Conservation (phyloP, 1,139 yeast species). For the Citeromyces hawaiiensis region DNA sequence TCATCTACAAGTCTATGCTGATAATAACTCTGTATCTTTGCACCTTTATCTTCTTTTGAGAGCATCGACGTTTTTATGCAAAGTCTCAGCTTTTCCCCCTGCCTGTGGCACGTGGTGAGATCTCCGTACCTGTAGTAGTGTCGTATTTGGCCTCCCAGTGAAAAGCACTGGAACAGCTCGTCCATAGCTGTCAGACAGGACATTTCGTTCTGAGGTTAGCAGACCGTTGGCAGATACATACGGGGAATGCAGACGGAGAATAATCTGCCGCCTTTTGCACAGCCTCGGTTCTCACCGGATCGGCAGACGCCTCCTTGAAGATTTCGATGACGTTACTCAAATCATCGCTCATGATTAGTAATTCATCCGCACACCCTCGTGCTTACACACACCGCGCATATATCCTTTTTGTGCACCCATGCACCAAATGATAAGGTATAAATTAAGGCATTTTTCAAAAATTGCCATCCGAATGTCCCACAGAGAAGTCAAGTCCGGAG, state of each 20-base stretch:
- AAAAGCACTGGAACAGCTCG: constrained; percentile 73
- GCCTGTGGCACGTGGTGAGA: constrained; percentile 54
- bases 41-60: constrained; percentile 32
- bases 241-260: not conserved
- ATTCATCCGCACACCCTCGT: no score
- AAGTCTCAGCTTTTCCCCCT: constrained; percentile 68
- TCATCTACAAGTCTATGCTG: constrained; percentile 49
- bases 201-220: constrained; percentile 25
- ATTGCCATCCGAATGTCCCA: not conserved
- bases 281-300: not conserved
- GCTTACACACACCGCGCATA: not conserved
- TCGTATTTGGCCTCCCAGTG: constrained; percentile 79
- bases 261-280: not conserved
- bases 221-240: not conserved
- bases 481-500: not conserved
- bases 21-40: constrained; percentile 57
- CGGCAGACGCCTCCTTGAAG: not conserved
- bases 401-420: no score
- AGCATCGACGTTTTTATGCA: constrained; percentile 49
- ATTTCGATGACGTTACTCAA: not conserved
- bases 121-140: constrained; percentile 76
- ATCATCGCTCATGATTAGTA: not conserved
- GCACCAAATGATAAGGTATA: not conserved
- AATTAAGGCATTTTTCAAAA: no score
- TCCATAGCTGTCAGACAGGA: constrained; percentile 75